Evolutionary conservation across 176 grass and related monocot genomes (phyloP), one percentile per base, ranked within the genome.

Genomic region (Oryza glumipatula): DNA sequence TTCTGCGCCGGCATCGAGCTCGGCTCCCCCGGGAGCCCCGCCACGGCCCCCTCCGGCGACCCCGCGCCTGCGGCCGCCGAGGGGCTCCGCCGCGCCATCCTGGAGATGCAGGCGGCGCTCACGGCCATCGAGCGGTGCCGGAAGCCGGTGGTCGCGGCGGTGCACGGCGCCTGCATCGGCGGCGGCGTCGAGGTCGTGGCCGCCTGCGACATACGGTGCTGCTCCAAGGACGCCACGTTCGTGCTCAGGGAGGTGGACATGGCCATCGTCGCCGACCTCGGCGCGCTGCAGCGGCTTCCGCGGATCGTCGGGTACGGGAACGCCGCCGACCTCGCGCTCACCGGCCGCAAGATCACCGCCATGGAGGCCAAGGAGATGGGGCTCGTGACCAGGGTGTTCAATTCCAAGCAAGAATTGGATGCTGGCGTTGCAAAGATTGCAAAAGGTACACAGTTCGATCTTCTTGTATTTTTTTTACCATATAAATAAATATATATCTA

Each of bases 191-290:
- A 95, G 13, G 9, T 98, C n/a, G 81, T 90, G 0, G 73, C 91
- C 0, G 89, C 93, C 58, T 98, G 91, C 65, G 91, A 98, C 92
- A 83, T 98, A 15, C 64, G 93, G 1, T 95, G 58, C 79, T 94
- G 89, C 91, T 90, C 90, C 7, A 87, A 76, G 61, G 82, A 81
- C 58, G 91, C 96, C 15, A 92, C 92, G 17, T 95, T 98, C 75
- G 87, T 86, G 80, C 80, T 95, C 75, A 98, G 89, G 85, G 96
- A 98, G 83, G 96, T 98, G 49, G 96, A 98, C 47, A 86, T 98
- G 87, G 96, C 91, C 82, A 84, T 95, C 63, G 85, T 92, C 32
- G 96, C 93, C 3, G 93, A 98, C 86, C 85, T 98, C 45, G 91
- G 93, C 24, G 82, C 87, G 41, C 91, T 98, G 51, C 91, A 93